Conservation (phyloP, 345 rosid species). For the Leavenworthia alabamica region DNA sequence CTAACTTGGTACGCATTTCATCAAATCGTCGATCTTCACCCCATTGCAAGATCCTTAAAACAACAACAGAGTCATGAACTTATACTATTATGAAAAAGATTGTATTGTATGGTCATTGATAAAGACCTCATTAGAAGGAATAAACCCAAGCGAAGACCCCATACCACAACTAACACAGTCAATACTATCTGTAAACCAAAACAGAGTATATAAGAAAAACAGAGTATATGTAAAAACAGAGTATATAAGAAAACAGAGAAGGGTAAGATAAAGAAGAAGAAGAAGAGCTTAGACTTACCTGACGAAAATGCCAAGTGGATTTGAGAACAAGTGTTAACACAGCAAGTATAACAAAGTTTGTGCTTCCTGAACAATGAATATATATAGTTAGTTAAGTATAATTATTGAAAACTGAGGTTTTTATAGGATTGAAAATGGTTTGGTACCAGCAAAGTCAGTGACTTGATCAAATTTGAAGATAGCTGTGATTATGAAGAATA, state of each 20-base stretch:
- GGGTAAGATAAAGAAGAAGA: not conserved
- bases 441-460: slow-evolving; percentile 90
- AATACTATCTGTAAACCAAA: slow-evolving; percentile 80
- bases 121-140: slow-evolving; percentile 77
- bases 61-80: not conserved
- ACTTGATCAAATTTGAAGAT: slow-evolving; percentile 78
- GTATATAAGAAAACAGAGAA: not conserved
- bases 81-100: too few species aligned
- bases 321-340: slow-evolving; percentile 61
- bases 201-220: too few species aligned
- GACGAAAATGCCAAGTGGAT: slow-evolving; percentile 85
- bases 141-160: slow-evolving; percentile 86
- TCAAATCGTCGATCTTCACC: slow-evolving; percentile 92
- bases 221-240: too few species aligned
- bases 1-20: slow-evolving; percentile 62
- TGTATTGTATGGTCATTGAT: not conserved
- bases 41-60: slow-evolving; percentile 77
- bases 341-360: slow-evolving; percentile 72
- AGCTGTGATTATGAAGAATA: slow-evolving; percentile 74
- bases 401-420: too few species aligned
- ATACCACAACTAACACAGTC: slow-evolving; percentile 54
- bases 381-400: not conserved
- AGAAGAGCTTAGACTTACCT: slow-evolving; percentile 37
- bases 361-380: slow-evolving; percentile 81
- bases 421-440: not conserved